Conservation (phyloP, 805 yeast genomes). For the Yamadazyma akitaensis region DNA sequence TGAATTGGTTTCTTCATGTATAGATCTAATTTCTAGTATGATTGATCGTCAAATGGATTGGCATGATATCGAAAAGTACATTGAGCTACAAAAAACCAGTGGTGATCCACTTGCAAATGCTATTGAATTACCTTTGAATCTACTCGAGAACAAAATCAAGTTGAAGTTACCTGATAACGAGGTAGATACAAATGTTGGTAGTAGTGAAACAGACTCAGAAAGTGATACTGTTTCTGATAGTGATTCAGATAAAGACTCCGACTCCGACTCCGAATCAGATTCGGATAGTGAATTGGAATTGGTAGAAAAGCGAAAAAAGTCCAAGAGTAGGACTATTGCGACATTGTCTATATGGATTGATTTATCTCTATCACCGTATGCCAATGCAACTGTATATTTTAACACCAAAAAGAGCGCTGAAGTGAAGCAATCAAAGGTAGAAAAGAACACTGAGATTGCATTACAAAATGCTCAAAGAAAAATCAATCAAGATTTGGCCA, state of each 20-base stretch:
- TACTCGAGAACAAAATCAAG: constrained; percentile 64
- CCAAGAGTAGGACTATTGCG: constrained; percentile 12
- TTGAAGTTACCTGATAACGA: constrained; percentile 47
- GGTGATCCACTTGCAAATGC: constrained; percentile 61
- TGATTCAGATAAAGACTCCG: constrained; percentile 1
- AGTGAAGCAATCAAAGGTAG: constrained; percentile 77
- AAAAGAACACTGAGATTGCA: constrained; percentile 71
- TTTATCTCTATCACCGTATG: constrained; percentile 71
- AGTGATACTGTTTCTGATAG: constrained; percentile 31
- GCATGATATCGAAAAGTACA: constrained; percentile 78
- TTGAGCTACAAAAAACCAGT: constrained; percentile 63
- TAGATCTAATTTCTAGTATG: constrained; percentile 59
- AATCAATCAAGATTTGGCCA: constrained; percentile 67
- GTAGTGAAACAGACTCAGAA: constrained; percentile 24
- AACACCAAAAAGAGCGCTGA: constrained; percentile 72
- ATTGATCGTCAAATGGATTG: constrained; percentile 90
- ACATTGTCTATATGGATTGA: constrained; percentile 60
- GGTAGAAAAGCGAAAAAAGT: constrained; percentile 5
- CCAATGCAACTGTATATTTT: constrained; percentile 82
- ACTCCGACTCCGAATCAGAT: constrained; percentile 13
- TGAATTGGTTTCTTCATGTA: constrained; percentile 68
- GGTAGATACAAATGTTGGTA: constrained; percentile 22
- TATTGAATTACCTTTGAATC: constrained; percentile 65
- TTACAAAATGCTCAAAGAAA: constrained; percentile 78
- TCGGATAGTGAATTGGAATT: constrained; percentile 15